Conservation (phyloP, 2,329 filamentous ascomycete species). For the Fusarium avenaceum region DNA sequence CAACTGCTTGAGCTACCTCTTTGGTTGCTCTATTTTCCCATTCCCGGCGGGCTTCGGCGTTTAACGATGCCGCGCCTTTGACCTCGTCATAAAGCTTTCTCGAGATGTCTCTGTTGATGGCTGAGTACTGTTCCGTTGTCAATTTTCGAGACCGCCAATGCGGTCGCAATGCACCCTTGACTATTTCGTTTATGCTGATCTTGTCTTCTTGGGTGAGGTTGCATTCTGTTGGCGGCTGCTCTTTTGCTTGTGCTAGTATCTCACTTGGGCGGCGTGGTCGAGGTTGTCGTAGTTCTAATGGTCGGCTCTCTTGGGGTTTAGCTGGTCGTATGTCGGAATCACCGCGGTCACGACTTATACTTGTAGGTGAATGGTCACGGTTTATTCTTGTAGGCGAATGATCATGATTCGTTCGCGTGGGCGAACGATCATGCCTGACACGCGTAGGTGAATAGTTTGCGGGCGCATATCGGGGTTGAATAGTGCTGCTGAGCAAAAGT, state of each 20-base stretch:
- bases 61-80: conserved; percentile 67
- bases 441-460: conserved; percentile 76
- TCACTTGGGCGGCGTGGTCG: conserved; percentile 63
- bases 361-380: conserved; percentile 62
- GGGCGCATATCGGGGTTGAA: conserved; percentile 80
- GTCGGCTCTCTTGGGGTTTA: conserved; percentile 49
- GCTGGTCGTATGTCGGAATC: conserved; percentile 42
- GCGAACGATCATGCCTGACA: conserved; percentile 18
- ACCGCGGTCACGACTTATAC: conserved; percentile 34
- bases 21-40: conserved; percentile 83
- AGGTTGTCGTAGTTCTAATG: conserved; percentile 66
- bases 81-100: conserved; percentile 85
- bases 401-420: conserved; percentile 16
- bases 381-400: conserved; percentile 13
- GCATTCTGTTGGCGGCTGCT: conserved; percentile 76
- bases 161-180: conserved; percentile 84
- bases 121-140: conserved; percentile 89
- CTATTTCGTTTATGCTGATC: conserved; percentile 88
- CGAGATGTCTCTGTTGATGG: conserved; percentile 91
- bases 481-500: conserved; percentile 76
- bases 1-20: conserved; percentile 83
- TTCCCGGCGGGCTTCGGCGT: conserved; percentile 73
- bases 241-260: conserved; percentile 64
- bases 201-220: conserved; percentile 85
- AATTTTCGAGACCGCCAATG: conserved; percentile 84